phyloP scores from a whole-genome alignment of 805 yeast genomes.

The Sugiyamaella lignohabitans region DNA sequence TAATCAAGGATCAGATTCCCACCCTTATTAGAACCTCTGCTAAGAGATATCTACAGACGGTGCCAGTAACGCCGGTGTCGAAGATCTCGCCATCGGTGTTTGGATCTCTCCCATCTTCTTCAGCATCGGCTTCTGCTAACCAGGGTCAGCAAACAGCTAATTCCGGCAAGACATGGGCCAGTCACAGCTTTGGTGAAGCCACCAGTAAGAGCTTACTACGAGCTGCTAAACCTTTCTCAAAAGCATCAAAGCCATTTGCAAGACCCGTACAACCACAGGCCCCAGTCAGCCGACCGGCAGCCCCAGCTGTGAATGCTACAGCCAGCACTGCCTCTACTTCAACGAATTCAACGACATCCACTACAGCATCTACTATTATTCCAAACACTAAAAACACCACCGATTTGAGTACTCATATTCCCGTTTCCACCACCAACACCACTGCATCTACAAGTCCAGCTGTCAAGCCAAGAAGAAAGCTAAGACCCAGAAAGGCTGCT shows the following conservation, averaged over 20 bases:
- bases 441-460: constrained; percentile 13
- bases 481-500: constrained; percentile 85
- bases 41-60: constrained; percentile 13
- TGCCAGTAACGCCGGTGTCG: constrained; percentile 10
- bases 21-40: constrained; percentile 8
- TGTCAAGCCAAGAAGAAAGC: constrained; percentile 43
- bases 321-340: not conserved
- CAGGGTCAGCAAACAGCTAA: not conserved
- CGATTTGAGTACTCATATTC: not conserved
- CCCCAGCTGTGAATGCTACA: not conserved
- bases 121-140: constrained; percentile 6
- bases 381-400: not conserved
- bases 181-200: constrained; percentile 11
- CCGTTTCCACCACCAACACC: not conserved
- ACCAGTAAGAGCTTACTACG: not conserved
- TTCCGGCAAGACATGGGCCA: constrained; percentile 7
- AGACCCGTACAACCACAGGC: constrained; percentile 1
- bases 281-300: not conserved
- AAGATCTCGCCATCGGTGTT: constrained; percentile 10
- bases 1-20: constrained; percentile 6
- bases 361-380: not conserved
- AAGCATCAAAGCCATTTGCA: constrained; percentile 2
- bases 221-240: constrained; percentile 8
- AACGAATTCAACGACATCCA: constrained; percentile 1
- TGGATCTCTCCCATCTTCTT: constrained; percentile 12